phyloP scores from a whole-genome alignment of 2,329 filamentous ascomycete genomes.

The Dactylonectria macrodidyma region DNA sequence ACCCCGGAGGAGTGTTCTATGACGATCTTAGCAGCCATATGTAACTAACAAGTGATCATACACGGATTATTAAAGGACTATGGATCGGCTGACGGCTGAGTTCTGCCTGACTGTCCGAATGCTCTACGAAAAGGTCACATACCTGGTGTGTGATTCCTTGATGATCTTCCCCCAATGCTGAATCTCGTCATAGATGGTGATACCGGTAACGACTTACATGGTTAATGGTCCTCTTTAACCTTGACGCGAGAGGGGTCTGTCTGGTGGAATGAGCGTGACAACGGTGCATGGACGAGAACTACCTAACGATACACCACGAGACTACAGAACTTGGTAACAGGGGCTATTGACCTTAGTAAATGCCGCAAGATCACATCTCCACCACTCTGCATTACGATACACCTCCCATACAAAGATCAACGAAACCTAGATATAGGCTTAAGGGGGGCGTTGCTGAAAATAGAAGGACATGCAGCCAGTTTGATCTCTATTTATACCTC shows the following conservation, averaged over 20 bases:
- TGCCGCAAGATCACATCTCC: slow-evolving; percentile 13
- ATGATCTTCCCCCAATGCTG: no score
- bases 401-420: no score
- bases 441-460: not conserved
- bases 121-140: not conserved
- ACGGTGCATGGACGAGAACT: no score
- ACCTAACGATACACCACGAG: no score
- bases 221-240: no score
- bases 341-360: not conserved
- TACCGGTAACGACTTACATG: no score
- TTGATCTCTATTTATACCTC: slow-evolving; percentile 12
- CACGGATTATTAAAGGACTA: not conserved
- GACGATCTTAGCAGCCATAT: slow-evolving; percentile 1
- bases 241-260: no score
- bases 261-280: no score
- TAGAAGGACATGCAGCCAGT: not conserved
- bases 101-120: not conserved
- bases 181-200: no score
- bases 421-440: slow-evolving; percentile 2
- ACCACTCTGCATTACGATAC: slow-evolving; percentile 8
- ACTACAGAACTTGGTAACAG: no score
- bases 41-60: not conserved
- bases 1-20: not conserved
- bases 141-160: no score
- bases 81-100: slow-evolving; percentile 3